A percentile compares a stretch with the other conserved stretches of the same genome.
These are phyloP conservation scores for Moniliella sp. DNA, from an alignment of 1,284 basidiomycete species.

Conservation along the genomic window DNA sequence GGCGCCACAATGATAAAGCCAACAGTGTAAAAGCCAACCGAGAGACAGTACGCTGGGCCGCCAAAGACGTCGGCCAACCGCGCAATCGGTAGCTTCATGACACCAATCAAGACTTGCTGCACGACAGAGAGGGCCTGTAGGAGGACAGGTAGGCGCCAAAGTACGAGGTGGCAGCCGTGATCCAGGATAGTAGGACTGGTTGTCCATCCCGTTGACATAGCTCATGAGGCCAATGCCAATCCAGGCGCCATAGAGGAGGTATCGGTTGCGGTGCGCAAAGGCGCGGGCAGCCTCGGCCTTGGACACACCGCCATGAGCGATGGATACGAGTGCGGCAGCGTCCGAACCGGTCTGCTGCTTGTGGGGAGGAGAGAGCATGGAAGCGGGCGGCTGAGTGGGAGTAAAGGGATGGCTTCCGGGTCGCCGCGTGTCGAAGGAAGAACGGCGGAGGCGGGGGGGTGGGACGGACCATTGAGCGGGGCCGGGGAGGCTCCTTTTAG, in stretches of 20 bases:
- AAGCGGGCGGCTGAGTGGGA: too few species aligned
- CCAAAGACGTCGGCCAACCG: conserved; percentile 32
- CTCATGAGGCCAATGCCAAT: conserved; percentile 16
- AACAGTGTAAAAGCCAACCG: conserved; percentile 20
- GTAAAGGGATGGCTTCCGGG: too few species aligned
- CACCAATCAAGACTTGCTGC: conserved; percentile 26
- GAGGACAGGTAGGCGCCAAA: conserved; percentile 12
- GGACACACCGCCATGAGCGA: too few species aligned
- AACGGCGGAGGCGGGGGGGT: too few species aligned
- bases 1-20: conserved; percentile 27
- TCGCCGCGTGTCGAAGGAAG: too few species aligned
- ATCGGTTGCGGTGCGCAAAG: conserved; percentile 14
- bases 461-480: too few species aligned
- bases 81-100: conserved; percentile 28
- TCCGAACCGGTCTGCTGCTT: too few species aligned
- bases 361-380: too few species aligned
- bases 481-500: too few species aligned
- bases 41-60: conserved; percentile 15
- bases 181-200: conserved; percentile 18
- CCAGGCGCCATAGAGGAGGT: conserved; percentile 16
- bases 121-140: conserved; percentile 10
- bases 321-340: too few species aligned
- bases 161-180: conserved; percentile 6
- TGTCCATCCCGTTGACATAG: conserved; percentile 20
- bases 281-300: conserved; percentile 14